Conservation (phyloP, 2,329 filamentous ascomycete species). For the Didymella arachidicola region DNA sequence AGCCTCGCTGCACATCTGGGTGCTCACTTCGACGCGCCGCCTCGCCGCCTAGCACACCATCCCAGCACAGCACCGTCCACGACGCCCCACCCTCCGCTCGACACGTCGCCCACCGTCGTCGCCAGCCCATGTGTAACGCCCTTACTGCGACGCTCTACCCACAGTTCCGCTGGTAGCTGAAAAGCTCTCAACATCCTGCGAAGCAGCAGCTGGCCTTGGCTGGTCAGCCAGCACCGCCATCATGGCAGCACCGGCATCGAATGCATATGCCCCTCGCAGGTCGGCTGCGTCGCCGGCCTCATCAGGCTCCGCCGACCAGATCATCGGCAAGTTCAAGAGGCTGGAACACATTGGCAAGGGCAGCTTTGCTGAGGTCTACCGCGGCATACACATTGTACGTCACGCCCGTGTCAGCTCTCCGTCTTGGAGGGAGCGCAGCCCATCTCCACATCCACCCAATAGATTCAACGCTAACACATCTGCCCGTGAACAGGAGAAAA, state of each 20-base stretch:
- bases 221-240: constrained; percentile 44
- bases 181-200: constrained; percentile 13
- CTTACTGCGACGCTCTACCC: constrained; percentile 50
- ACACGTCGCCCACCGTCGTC: constrained; percentile 13
- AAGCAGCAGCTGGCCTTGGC: constrained; percentile 31
- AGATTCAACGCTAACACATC: not conserved
- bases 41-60: constrained; percentile 17
- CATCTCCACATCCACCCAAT: not conserved
- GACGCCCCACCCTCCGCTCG: constrained; percentile 7
- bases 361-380: constrained; percentile 96
- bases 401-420: not conserved
- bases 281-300: constrained; percentile 49
- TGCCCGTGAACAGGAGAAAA: constrained; percentile 66
- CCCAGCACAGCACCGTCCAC: constrained; percentile 20
- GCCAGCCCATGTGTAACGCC: constrained; percentile 49
- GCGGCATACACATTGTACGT: constrained; percentile 82
- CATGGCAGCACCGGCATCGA: constrained; percentile 46
- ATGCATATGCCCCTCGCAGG: constrained; percentile 46
- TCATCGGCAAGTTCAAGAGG: constrained; percentile 79
- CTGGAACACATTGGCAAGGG: constrained; percentile 94
- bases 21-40: constrained; percentile 19
- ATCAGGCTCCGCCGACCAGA: constrained; percentile 40
- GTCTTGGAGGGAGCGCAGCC: not conserved
- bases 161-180: constrained; percentile 50
- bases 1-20: constrained; percentile 18